Conservation (phyloP, 768 basidiomycete species). For the Tylopilus vinaceipallidus region DNA sequence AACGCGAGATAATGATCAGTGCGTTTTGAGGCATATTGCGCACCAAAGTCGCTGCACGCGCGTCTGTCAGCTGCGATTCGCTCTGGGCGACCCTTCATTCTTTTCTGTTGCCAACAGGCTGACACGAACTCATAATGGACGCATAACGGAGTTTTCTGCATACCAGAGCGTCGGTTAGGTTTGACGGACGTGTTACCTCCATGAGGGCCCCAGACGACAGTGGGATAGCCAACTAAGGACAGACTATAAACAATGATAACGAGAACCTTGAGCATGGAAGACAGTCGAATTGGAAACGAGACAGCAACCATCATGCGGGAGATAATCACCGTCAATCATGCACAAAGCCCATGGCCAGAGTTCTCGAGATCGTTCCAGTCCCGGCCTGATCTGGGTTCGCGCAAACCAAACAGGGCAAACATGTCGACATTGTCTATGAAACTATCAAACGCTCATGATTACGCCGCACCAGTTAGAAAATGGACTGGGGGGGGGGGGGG, state of each 20-base stretch:
- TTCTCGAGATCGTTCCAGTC: slow-evolving; percentile 5
- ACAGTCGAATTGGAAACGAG: background rate
- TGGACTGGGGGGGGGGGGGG: background rate
- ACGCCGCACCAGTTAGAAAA: background rate
- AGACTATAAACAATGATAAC: slow-evolving; percentile 4
- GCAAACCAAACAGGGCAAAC: slow-evolving; percentile 1
- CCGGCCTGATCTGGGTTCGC: slow-evolving; percentile 8
- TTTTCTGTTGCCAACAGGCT: slow-evolving; percentile 1
- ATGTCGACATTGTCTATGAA: too few relatives aligned
- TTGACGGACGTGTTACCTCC: slow-evolving; percentile 5
- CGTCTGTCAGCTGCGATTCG: slow-evolving; percentile 13
- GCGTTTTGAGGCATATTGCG: slow-evolving; percentile 22
- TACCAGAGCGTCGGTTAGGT: slow-evolving; percentile 19
- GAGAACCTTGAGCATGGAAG: slow-evolving; percentile 6
- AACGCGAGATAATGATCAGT: slow-evolving; percentile 2
- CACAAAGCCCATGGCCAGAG: background rate
- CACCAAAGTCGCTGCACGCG: background rate
- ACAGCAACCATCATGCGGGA: slow-evolving; percentile 11
- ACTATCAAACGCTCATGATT: slow-evolving; percentile 5
- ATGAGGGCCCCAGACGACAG: slow-evolving; percentile 5
- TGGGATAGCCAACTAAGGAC: slow-evolving; percentile 3
- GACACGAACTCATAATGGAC: slow-evolving; percentile 1
- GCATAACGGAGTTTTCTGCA: slow-evolving; percentile 10
- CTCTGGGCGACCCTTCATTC: slow-evolving; percentile 1
- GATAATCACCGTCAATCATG: slow-evolving; percentile 27